A percentile compares a stretch with the other conserved stretches of the same genome.
Evolutionary conservation across 352 stramenopile genomes (phyloP).

Genomic region (Globisporangium ultimum): DNA sequence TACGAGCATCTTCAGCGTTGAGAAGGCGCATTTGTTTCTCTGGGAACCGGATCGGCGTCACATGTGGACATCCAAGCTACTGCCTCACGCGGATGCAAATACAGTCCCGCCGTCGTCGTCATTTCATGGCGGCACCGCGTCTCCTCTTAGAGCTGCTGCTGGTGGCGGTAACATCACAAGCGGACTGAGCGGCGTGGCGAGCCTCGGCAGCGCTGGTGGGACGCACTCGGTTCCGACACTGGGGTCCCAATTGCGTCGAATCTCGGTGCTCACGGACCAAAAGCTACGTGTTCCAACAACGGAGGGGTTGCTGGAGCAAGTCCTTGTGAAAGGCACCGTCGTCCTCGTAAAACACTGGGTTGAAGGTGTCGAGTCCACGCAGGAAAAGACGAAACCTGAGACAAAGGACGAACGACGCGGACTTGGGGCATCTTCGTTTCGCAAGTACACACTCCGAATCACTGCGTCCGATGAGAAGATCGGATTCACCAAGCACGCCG

Average conservation of each 20-base stretch:
- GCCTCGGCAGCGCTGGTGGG: not conserved
- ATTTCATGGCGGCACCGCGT: not conserved
- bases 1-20: slow-evolving; percentile 54
- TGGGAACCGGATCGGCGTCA: slow-evolving; percentile 44
- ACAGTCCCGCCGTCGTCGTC: slow-evolving; percentile 7
- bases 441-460: slow-evolving; percentile 33
- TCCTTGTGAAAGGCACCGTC: slow-evolving; percentile 38
- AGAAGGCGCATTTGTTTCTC: slow-evolving; percentile 65
- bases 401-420: not conserved
- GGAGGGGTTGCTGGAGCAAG: slow-evolving; percentile 59
- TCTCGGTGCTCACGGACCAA: slow-evolving; percentile 63
- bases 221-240: slow-evolving; percentile 31
- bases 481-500: slow-evolving; percentile 55
- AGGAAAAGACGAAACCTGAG: not conserved
- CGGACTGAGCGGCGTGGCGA: slow-evolving; percentile 1
- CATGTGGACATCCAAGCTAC: slow-evolving; percentile 77
- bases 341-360: slow-evolving; percentile 59
- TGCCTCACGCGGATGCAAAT: slow-evolving; percentile 20
- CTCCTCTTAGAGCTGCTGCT: too few relatives aligned
- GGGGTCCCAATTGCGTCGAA: slow-evolving; percentile 35
- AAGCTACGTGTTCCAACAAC: slow-evolving; percentile 42
- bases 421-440: slow-evolving; percentile 2
- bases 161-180: not conserved
- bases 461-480: slow-evolving; percentile 37
- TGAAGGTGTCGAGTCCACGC: slow-evolving; percentile 13